Percentiles rank a stretch among this genome's conserved stretches.
phyloP scores from a whole-genome alignment of 2,329 filamentous ascomycete species.

The Neonectria sp. region DNA sequence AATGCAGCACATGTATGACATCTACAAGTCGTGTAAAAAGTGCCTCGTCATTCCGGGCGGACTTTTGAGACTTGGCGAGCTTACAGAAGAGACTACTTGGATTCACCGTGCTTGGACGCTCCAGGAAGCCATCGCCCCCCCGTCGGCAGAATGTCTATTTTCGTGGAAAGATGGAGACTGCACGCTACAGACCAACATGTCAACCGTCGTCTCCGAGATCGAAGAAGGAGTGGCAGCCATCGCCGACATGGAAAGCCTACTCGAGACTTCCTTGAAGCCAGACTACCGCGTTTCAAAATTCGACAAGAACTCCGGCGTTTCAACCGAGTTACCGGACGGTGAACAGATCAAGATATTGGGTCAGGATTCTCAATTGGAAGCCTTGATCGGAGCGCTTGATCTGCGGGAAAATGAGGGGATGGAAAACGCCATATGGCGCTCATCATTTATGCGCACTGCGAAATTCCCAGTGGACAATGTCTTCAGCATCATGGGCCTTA shows the following conservation, averaged over 20 bases:
- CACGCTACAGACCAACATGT: not conserved
- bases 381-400: conserved; percentile 19
- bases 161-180: conserved; percentile 1
- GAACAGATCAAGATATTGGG: not conserved
- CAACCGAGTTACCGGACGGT: not conserved
- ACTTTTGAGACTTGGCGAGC: not conserved
- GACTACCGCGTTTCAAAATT: not conserved
- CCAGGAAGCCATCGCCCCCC: conserved; percentile 5
- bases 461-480: conserved; percentile 33
- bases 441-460: conserved; percentile 16
- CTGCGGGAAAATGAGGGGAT: conserved; percentile 1
- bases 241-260: conserved; percentile 7
- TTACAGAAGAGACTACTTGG: conserved; percentile 1
- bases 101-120: conserved; percentile 14
- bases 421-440: conserved; percentile 23
- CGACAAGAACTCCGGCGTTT: not conserved
- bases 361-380: not conserved
- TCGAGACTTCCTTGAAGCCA: not conserved
- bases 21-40: not conserved
- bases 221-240: not conserved
- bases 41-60: conserved; percentile 8
- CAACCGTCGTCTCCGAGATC: not conserved
- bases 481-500: conserved; percentile 35
- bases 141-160: not conserved
- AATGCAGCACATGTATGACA: conserved; percentile 12